These are phyloP conservation scores for Psidium friedrichsthalianum DNA, from an alignment of 345 rosid species.

Conservation along the genomic window DNA sequence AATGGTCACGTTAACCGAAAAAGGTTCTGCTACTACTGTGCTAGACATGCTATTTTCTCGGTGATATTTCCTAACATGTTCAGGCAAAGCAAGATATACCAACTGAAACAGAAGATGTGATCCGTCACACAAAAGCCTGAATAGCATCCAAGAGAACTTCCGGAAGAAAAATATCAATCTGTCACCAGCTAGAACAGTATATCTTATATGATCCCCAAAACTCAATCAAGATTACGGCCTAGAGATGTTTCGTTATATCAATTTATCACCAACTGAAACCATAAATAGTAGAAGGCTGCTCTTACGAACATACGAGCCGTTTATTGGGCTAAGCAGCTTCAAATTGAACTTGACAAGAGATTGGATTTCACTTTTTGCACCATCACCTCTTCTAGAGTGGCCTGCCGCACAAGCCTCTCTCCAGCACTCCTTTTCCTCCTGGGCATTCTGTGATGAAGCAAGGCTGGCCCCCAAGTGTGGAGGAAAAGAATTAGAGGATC, in stretches of 20 bases:
- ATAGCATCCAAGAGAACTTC: background rate
- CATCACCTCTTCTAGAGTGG: constrained; percentile 4
- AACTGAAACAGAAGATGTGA: background rate
- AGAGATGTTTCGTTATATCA: background rate
- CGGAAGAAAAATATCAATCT: background rate
- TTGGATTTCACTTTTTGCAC: constrained; percentile 38
- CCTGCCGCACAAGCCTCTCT: background rate
- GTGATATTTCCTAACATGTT: background rate
- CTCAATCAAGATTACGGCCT: background rate
- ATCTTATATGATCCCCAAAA: background rate
- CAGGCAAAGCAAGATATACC: background rate
- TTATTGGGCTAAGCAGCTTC: constrained; percentile 33
- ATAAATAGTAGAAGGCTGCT: background rate
- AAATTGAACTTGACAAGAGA: constrained; percentile 51
- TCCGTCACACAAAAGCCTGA: background rate
- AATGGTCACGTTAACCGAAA: background rate
- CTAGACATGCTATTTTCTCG: background rate
- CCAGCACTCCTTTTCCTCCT: background rate
- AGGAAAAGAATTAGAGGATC: background rate
- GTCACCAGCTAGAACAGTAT: background rate
- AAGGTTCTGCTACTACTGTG: background rate
- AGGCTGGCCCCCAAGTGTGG: background rate
- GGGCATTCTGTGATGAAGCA: background rate
- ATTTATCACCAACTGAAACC: background rate
- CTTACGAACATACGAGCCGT: constrained; percentile 19